Percentiles rank a stretch among this genome's conserved stretches.
Evolutionary conservation across 2,329 filamentous ascomycete species (phyloP).

Genomic region (Ophiognomonia clavigignenti-juglandacearum): DNA sequence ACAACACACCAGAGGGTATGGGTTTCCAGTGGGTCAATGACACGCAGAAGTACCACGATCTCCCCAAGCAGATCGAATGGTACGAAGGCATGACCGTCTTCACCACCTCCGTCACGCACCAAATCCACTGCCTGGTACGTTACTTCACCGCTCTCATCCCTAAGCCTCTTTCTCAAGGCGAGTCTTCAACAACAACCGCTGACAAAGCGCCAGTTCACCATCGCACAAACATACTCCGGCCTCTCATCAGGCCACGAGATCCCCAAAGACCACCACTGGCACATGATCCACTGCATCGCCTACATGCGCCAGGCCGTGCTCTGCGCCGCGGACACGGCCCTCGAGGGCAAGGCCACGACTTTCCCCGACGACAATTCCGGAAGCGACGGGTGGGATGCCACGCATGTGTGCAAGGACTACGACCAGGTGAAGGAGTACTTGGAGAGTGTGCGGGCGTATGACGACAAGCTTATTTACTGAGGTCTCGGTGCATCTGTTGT

Average conservation of each 20-base stretch:
- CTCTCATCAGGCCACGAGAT: constrained; percentile 33
- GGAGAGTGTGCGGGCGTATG: constrained; percentile 39
- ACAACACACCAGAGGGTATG: constrained; percentile 24
- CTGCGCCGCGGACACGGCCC: constrained; percentile 39
- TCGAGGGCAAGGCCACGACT: constrained; percentile 41
- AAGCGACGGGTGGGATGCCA: constrained; percentile 42
- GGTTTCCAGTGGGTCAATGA: constrained; percentile 33
- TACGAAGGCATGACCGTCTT: constrained; percentile 29
- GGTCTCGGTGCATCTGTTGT: neutral
- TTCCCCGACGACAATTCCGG: constrained; percentile 42
- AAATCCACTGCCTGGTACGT: constrained; percentile 30
- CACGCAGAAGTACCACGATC: constrained; percentile 30
- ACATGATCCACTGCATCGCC: constrained; percentile 45
- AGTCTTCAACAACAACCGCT: neutral
- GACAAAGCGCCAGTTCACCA: constrained; percentile 26
- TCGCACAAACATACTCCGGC: constrained; percentile 39
- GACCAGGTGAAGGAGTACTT: constrained; percentile 35
- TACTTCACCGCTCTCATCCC: neutral
- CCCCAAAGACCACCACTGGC: constrained; percentile 40
- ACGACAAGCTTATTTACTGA: constrained; percentile 39
- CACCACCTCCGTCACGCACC: constrained; percentile 32
- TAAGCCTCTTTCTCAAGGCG: too few relatives aligned
- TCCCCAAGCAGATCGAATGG: constrained; percentile 30
- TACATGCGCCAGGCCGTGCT: constrained; percentile 43
- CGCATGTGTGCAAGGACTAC: constrained; percentile 42